Base-by-base conservation (phyloP, 2,329 filamentous ascomycete species). In the Aspergillus neotritici region DNA sequence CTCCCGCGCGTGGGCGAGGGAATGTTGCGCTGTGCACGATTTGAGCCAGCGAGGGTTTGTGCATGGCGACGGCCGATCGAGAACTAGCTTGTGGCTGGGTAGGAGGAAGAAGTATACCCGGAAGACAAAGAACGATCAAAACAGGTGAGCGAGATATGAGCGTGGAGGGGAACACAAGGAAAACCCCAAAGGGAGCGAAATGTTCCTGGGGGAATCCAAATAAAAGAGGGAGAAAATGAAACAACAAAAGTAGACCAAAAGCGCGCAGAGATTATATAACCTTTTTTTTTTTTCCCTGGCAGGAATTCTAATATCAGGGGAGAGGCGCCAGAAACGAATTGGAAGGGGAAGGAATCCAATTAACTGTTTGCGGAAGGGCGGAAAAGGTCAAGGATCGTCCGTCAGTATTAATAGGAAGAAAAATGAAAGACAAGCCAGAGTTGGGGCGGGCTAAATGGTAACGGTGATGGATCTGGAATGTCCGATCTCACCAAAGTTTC, bases 11-110 rank as follows among this genome's bases (percentile, higher is more conserved):
- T 17, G 78, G 77, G 34, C 68, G 71, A 9, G 79, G 80, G 58
- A 76, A 83, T 36, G 79, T 73, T 49, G 73, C 67, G 54, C 71
- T 71, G 67, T 81, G 79, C 58, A 83, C 76, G 44, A 78, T 67
- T 43, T 78, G 72, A 43, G 76, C 70, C 52, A 82, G 70, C 42
- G 75, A 74, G 36, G 79, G 77, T 64, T 79, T 78, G 60, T 77
- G 77, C 79, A 83, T 83, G 53, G 53, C 67, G 57, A 60, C 10
- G n/a, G 28, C 21, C 3, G 21, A 25, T 25, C 7, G 21, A 25
- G 21, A 9, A 9, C 21, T 25, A 25, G 21, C 21, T 25, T 38
- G 31, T 35, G 35, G 30, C 13, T 14, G 37, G 15, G 29, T 25
- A 21, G 37, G 41, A 28, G 30, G 31, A 21, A 39, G 38, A 37